Evolutionary conservation across 2,329 filamentous ascomycete genomes (phyloP).

Genomic region (Penicillium hesseltinei): DNA sequence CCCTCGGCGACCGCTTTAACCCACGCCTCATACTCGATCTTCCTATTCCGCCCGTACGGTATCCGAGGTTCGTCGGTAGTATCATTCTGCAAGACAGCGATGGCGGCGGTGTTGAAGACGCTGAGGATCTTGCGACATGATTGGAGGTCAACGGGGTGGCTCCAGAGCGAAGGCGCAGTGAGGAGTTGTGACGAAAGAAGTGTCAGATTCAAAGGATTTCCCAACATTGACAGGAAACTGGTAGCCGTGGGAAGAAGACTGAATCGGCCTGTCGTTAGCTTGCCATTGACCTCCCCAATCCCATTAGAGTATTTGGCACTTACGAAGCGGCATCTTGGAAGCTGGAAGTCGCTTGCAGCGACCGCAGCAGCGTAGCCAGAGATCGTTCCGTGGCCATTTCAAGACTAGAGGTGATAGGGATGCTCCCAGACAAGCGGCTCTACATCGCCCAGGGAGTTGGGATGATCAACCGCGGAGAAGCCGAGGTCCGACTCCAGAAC

Average conservation of each 20-base stretch:
- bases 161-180: conserved; percentile 59
- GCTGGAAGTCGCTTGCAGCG: conserved; percentile 58
- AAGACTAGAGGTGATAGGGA: conserved; percentile 3
- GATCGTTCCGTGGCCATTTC: conserved; percentile 61
- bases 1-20: conserved; percentile 58
- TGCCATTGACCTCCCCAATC: conserved; percentile 12
- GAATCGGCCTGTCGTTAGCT: conserved; percentile 9
- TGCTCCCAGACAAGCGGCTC: conserved; percentile 11
- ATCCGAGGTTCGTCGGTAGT: conserved; percentile 35
- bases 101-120: conserved; percentile 61
- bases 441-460: conserved; percentile 16
- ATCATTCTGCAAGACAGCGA: conserved; percentile 53
- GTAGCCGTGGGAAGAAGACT: conserved; percentile 56
- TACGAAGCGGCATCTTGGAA: conserved; percentile 61
- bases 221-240: conserved; percentile 49
- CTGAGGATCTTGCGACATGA: conserved; percentile 57
- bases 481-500: conserved; percentile 30
- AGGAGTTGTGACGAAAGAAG: conserved; percentile 60
- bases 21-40: conserved; percentile 57
- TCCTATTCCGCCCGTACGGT: conserved; percentile 48
- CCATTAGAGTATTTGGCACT: conserved; percentile 13
- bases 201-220: conserved; percentile 62
- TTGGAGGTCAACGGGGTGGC: conserved; percentile 52
- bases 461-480: conserved; percentile 30
- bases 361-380: conserved; percentile 58